A percentile compares a stretch with the other conserved stretches of the same genome.
These are phyloP conservation scores for Tribonema minus DNA, from an alignment of 108 stramenopile genomes.

Conservation along the genomic window DNA sequence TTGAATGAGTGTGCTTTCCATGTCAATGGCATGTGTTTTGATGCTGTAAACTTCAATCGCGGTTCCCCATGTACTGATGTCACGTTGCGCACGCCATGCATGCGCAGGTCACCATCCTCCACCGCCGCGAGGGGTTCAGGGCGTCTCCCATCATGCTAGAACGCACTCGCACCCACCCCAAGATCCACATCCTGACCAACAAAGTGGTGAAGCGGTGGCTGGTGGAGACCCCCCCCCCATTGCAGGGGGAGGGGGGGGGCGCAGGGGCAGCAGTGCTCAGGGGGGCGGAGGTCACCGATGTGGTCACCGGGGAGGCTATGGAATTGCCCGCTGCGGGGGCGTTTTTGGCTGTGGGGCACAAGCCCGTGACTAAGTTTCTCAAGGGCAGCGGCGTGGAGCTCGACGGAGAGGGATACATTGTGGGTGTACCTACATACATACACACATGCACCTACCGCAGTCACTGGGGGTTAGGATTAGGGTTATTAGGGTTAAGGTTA, in stretches of 20 bases:
- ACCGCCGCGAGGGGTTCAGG: slow-evolving; percentile 81
- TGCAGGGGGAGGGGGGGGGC: slow-evolving; percentile 27
- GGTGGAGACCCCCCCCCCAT: slow-evolving; percentile 51
- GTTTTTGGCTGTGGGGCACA: slow-evolving; percentile 92
- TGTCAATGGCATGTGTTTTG: too few species aligned
- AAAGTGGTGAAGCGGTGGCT: slow-evolving; percentile 66
- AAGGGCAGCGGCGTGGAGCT: slow-evolving; percentile 61
- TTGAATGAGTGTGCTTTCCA: too few species aligned
- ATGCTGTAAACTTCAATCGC: too few species aligned
- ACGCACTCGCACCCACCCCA: slow-evolving; percentile 73
- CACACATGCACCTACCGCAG: too few species aligned
- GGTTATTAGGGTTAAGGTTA: too few species aligned
- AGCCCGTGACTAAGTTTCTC: slow-evolving; percentile 77
- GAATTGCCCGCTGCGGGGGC: slow-evolving; percentile 68
- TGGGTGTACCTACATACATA: too few species aligned
- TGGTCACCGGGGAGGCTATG: slow-evolving; percentile 59
- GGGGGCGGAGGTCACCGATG: slow-evolving; percentile 67
- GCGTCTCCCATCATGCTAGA: slow-evolving; percentile 80
- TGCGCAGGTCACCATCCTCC: slow-evolving; percentile 73
- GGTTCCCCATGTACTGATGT: too few species aligned
- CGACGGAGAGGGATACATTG: slow-evolving; percentile 75
- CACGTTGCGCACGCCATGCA: background rate
- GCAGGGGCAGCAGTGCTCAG: slow-evolving; percentile 44
- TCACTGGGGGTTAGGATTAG: too few species aligned
- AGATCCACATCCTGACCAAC: slow-evolving; percentile 77